A percentile compares a stretch with the other conserved stretches of the same genome.
Conservation (phyloP, 116 monocot genomes). For the Dioscorea cayenensis region DNA sequence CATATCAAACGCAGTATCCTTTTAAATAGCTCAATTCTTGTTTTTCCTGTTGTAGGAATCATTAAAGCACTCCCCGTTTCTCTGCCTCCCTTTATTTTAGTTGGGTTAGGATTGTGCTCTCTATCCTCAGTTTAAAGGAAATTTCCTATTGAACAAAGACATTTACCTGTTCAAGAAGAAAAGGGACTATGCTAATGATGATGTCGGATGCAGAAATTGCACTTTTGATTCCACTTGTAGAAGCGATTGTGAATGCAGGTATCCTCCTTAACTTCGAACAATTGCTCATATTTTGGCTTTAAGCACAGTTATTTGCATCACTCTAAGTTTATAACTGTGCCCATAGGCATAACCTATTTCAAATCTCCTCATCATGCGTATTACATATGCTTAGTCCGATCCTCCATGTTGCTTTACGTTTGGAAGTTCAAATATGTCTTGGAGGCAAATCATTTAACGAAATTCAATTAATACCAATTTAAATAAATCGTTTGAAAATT, state of each 20-base stretch:
- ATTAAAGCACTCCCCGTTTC: no score
- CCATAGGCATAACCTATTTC: no score
- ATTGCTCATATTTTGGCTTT: neutral
- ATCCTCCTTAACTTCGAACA: neutral
- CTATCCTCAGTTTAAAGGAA: neutral
- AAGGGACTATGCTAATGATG: conserved; percentile 46
- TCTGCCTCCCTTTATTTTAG: neutral
- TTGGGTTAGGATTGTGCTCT: neutral
- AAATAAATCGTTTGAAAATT: no score
- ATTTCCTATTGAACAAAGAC: conserved; percentile 47
- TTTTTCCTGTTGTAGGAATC: no score
- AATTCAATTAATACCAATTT: no score
- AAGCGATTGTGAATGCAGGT: conserved; percentile 90
- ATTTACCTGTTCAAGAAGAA: conserved; percentile 85
- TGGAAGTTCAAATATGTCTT: no score
- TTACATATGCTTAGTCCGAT: no score
- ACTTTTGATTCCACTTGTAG: conserved; percentile 44
- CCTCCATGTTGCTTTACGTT: no score
- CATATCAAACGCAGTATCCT: conserved; percentile 98
- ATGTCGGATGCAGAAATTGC: conserved; percentile 74
- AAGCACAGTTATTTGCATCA: neutral
- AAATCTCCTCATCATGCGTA: no score
- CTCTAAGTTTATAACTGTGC: neutral
- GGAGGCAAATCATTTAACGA: no score
- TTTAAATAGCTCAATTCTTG: neutral